Base-by-base conservation (phyloP, 495 filamentous ascomycete genomes). In the Staphylotrichum tortipilum region DNA sequence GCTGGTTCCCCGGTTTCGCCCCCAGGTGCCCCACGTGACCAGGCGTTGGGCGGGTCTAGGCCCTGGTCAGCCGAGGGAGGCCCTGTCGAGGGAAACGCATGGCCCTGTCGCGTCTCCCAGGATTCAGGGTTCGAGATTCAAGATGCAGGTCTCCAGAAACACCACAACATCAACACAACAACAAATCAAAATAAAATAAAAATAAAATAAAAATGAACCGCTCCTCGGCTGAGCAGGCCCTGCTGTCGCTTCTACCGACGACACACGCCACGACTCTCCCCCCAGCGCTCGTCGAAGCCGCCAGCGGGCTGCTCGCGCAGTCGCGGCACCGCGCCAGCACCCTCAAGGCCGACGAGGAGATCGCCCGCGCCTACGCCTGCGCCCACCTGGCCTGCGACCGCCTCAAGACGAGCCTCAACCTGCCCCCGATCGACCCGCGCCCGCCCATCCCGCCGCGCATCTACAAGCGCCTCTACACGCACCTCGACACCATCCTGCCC, bases 331-430 rank as follows among this genome's bases (percentile, higher is more conserved):
- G 81, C 24, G 88, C 90, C 24, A 80, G 79, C 55, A 85, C 76
- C 17, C 69, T 97, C 10, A 94, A 89, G 58, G 76, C 82, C 7
- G 87, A 92, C 48, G 91, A 98, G 65, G 91, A 98, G 63, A 82
- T 89, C 53, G 86, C 85, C 15, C 79, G 91, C 7, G 77, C 81
- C 9, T 95, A 92, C 66, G 88, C 86, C 9, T 97, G 94, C 62
- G 86, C 89, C 2, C 84, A 97, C 64, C 78, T 98, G 29, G 92
- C 92, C 33, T 96, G 91, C 68, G 86, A 89, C 65, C 78, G 89
- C 50, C 76, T 96, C 41, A 89, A 88, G 58, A 84, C 83, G 56
- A 62, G 77, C n/a, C 77, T 98, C 53, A 82, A 89, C 63, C 82
- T 98, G 29, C 91, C 91, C 7, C 78, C 80, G 2, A 83, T 95